Conservation (phyloP, 495 filamentous ascomycete genomes). For the Trypethelium eluteriae region DNA sequence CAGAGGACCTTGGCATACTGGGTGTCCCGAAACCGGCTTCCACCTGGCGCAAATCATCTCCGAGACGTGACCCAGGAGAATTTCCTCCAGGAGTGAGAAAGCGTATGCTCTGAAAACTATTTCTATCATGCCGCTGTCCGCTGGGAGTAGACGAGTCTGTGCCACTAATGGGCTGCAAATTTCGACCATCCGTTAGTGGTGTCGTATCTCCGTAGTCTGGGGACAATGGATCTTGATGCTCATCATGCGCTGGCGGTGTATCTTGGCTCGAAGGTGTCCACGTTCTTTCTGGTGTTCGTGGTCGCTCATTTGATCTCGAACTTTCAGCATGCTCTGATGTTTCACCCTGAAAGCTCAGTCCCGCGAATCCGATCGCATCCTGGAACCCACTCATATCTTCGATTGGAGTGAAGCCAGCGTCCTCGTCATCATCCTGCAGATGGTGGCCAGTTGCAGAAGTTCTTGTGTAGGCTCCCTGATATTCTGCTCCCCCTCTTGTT, state of each 20-base stretch:
- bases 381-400: slow-evolving; percentile 49
- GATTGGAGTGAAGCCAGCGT: slow-evolving; percentile 39
- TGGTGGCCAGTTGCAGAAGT: slow-evolving; percentile 31
- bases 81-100: slow-evolving; percentile 36
- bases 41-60: slow-evolving; percentile 27
- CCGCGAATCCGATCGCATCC: slow-evolving; percentile 52
- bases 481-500: slow-evolving; percentile 20
- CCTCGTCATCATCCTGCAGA: slow-evolving; percentile 34
- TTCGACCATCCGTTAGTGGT: slow-evolving; percentile 34
- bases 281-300: slow-evolving; percentile 1
- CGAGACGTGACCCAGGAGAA: slow-evolving; percentile 41
- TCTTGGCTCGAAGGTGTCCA: slow-evolving; percentile 23
- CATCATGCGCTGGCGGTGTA: slow-evolving; percentile 11
- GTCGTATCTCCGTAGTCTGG: slow-evolving; percentile 54
- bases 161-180: slow-evolving; percentile 31
- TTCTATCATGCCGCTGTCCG: slow-evolving; percentile 52
- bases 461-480: slow-evolving; percentile 30
- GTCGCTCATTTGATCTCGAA: slow-evolving; percentile 2
- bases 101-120: slow-evolving; percentile 53
- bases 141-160: slow-evolving; percentile 33
- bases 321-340: slow-evolving; percentile 18
- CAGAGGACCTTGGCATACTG: slow-evolving; percentile 18
- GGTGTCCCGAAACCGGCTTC: slow-evolving; percentile 22
- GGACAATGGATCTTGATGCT: slow-evolving; percentile 23
- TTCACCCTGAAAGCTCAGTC: slow-evolving; percentile 47